Evolutionary conservation across 768 basidiomycete genomes (phyloP), one percentile per base, ranked within the genome.

Genomic region (Mycena indigotica): DNA sequence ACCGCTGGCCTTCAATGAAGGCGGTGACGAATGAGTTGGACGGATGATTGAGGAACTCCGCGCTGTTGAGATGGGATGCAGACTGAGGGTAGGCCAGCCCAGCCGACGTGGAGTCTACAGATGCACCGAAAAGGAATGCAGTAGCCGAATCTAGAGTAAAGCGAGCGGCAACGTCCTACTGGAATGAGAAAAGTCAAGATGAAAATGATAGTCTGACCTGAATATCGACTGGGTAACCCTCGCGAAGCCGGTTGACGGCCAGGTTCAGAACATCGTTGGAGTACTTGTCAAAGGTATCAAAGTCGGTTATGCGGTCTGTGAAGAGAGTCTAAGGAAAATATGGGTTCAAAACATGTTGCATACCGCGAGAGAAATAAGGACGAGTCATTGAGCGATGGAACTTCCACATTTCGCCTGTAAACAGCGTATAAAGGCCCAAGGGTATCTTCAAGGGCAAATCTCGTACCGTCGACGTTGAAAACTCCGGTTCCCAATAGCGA

Each of bases 121-220:
- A 65, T 16, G 66, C 66, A 28, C 83, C 81, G 56, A 84, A 83
- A 10, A 85, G 73, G 63, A 86, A 85, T 24, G 81, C 80, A 0
- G 83, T 80, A 0, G 82, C 82, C 0, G 81, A 82, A 63, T 87
- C 85, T 29, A 86, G 67, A 1, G 84, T 83, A 66, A 83, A 84
- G 2, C 79, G 72, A 1, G 60, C 69, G 19, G 72, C 68, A 4
- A 73, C 58, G 60, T 77, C 79, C 71, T 75, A 53, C 5, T 26
- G 48, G 13, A 52, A 17, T 28, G 24, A 15, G 26, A n/a, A 13
- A 16, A 35, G 10, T 38, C 10, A 38, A 38, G 35, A 38, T 38
- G n/a, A 10, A 38, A n/a, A 21, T 19, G 25, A 32, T 17, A 41
- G 4, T 24, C n/a, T 50, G 38, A 63, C 69, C 54, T 77, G 74